These are phyloP conservation scores for Millerozyma miso DNA, from an alignment of 805 yeast species.

Conservation along the genomic window DNA sequence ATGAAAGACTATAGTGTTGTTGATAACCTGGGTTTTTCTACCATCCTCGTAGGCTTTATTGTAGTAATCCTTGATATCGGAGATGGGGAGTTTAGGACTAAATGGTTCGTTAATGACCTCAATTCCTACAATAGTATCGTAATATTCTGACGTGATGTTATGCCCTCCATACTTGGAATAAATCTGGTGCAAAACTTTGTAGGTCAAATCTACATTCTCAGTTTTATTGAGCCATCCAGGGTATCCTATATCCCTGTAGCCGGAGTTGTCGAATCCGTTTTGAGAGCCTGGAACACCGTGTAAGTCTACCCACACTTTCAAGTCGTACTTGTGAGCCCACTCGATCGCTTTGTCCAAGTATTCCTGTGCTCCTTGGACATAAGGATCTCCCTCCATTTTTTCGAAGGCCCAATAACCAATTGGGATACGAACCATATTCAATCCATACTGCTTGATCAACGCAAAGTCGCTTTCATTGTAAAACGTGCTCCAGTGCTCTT, in stretches of 20 bases:
- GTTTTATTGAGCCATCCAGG: conserved; percentile 34
- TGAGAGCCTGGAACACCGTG: conserved; percentile 86
- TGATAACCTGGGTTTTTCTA: conserved; percentile 22
- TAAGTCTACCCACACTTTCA: conserved; percentile 70
- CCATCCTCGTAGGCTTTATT: conserved; percentile 28
- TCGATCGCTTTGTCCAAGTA: conserved; percentile 61
- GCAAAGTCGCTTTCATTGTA: conserved; percentile 56
- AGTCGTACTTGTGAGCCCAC: conserved; percentile 59
- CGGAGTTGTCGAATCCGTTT: conserved; percentile 83
- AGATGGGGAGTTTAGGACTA: conserved; percentile 19
- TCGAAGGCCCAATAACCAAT: conserved; percentile 80
- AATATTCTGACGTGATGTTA: conserved; percentile 14
- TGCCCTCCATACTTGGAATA: conserved; percentile 33
- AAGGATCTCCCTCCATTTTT: conserved; percentile 49
- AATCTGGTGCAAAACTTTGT: conserved; percentile 29
- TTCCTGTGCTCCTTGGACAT: conserved; percentile 59
- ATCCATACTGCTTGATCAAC: conserved; percentile 48
- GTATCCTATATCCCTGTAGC: conserved; percentile 46
- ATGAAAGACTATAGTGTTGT: conserved; percentile 51
- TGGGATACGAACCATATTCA: conserved; percentile 71
- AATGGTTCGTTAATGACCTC: conserved; percentile 41
- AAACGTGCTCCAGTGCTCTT: conserved; percentile 55
- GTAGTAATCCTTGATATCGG: conserved; percentile 25
- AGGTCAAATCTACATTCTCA: conserved; percentile 23
- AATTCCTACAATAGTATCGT: conserved; percentile 35